These are phyloP conservation scores for Dioscorea alata DNA, from an alignment of 106 monocot species.

Conservation along the genomic window DNA sequence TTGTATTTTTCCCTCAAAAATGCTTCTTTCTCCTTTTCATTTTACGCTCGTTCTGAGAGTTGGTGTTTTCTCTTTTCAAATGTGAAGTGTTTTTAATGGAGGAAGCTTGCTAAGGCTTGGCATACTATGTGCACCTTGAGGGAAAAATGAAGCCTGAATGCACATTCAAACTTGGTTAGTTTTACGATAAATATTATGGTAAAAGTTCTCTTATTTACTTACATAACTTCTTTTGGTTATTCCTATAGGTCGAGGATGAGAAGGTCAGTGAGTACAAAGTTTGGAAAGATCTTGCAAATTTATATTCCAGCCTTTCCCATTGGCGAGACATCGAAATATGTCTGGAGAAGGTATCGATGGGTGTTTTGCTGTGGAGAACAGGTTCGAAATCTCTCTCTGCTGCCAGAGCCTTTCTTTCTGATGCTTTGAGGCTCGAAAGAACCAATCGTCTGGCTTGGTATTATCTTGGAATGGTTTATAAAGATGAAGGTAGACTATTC, in stretches of 20 bases:
- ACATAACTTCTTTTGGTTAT: neutral
- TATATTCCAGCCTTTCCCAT: conserved; percentile 76
- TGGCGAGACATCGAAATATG: conserved; percentile 89
- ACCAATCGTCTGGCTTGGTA: conserved; percentile 75
- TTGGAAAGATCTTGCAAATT: conserved; percentile 84
- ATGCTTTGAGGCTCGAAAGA: conserved; percentile 74
- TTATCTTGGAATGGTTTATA: conserved; percentile 73
- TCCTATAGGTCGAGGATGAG: conserved; percentile 52
- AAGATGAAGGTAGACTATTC: conserved; percentile 52
- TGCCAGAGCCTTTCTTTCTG: conserved; percentile 72
- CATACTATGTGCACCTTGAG: neutral
- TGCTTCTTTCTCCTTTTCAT: too few relatives aligned
- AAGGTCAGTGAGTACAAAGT: conserved; percentile 78
- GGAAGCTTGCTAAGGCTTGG: neutral
- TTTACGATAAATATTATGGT: neutral
- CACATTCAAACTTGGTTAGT: too few relatives aligned
- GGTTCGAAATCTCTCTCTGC: conserved; percentile 53
- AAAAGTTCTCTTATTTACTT: too few relatives aligned
- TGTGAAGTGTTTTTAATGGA: neutral
- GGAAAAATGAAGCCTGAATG: neutral
- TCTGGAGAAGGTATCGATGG: conserved; percentile 76
- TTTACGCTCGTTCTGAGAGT: too few relatives aligned
- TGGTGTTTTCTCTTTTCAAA: neutral
- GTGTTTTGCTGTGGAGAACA: conserved; percentile 52
- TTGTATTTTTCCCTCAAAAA: too few relatives aligned